Percentiles rank a stretch among this genome's conserved stretches.
phyloP scores from a whole-genome alignment of 2,329 filamentous ascomycete species.

The Arachnopeziza araneosa region DNA sequence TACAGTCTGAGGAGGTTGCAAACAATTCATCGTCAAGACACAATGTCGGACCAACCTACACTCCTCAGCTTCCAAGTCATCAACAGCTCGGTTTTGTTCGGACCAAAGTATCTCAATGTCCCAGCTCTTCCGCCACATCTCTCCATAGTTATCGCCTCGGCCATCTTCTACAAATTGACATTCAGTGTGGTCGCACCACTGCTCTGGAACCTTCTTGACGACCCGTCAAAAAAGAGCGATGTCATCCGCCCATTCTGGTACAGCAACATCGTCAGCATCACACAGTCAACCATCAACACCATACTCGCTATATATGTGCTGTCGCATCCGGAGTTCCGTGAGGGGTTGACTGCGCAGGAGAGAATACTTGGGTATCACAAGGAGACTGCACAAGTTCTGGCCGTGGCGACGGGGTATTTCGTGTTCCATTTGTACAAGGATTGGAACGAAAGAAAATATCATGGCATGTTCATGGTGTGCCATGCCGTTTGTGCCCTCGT shows the following conservation, averaged over 20 bases:
- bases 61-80: neutral
- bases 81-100: neutral
- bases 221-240: neutral
- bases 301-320: conserved; percentile 6
- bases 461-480: conserved; percentile 5
- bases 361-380: conserved; percentile 9
- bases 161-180: conserved; percentile 3
- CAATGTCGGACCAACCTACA: neutral
- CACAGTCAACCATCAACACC: conserved; percentile 4
- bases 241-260: neutral
- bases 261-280: conserved; percentile 7
- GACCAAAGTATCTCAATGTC: conserved; percentile 1
- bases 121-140: conserved; percentile 3
- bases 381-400: conserved; percentile 4
- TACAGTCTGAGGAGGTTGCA: neutral
- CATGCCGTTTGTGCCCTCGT: conserved; percentile 3
- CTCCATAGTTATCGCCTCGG: neutral
- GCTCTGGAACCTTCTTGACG: neutral
- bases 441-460: neutral
- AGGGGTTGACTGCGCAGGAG: conserved; percentile 8
- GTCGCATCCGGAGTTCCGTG: conserved; percentile 1
- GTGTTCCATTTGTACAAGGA: conserved; percentile 3
- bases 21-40: neutral
- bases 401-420: conserved; percentile 9
- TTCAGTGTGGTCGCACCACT: conserved; percentile 3